Percentiles rank a stretch among this genome's conserved stretches.
Conservation (phyloP, 805 yeast species). For the Millerozyma acaciae region DNA sequence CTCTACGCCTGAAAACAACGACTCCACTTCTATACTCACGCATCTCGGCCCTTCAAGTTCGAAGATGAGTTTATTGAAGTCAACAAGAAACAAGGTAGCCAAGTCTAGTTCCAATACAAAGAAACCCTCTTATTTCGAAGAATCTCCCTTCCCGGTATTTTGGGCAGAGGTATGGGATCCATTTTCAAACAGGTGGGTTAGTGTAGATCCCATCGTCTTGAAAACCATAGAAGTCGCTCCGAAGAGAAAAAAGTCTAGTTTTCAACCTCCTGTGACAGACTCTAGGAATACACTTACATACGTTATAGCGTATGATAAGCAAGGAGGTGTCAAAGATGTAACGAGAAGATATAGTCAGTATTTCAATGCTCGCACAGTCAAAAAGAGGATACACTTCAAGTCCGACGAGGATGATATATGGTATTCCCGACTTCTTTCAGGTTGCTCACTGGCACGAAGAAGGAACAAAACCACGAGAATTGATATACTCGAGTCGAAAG, state of each 20-base stretch:
- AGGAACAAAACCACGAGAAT: conserved; percentile 22
- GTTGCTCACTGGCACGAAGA: conserved; percentile 17
- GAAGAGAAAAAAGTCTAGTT: conserved; percentile 44
- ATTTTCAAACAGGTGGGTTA: conserved; percentile 68
- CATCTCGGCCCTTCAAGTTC: conserved; percentile 7
- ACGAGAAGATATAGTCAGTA: conserved; percentile 75
- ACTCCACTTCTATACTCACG: conserved; percentile 7
- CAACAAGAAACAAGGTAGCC: conserved; percentile 7
- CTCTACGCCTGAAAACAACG: conserved; percentile 1
- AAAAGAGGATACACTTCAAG: conserved; percentile 59
- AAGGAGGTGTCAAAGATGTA: conserved; percentile 69
- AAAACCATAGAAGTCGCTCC: conserved; percentile 60
- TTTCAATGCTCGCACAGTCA: conserved; percentile 71
- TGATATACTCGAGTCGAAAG: conserved; percentile 57
- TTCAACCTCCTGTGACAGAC: conserved; percentile 72
- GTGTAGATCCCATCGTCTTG: conserved; percentile 75
- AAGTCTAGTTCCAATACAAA: conserved; percentile 11
- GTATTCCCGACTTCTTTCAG: conserved; percentile 50
- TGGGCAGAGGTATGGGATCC: conserved; percentile 96
- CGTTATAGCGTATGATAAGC: conserved; percentile 70
- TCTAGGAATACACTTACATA: conserved; percentile 60
- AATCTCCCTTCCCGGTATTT: conserved; percentile 59
- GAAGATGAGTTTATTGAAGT: conserved; percentile 5
- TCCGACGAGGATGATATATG: conserved; percentile 55
- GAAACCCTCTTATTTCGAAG: conserved; percentile 13